phyloP scores from a whole-genome alignment of 2,329 filamentous ascomycete species.

The Cyanodermella asteris region DNA sequence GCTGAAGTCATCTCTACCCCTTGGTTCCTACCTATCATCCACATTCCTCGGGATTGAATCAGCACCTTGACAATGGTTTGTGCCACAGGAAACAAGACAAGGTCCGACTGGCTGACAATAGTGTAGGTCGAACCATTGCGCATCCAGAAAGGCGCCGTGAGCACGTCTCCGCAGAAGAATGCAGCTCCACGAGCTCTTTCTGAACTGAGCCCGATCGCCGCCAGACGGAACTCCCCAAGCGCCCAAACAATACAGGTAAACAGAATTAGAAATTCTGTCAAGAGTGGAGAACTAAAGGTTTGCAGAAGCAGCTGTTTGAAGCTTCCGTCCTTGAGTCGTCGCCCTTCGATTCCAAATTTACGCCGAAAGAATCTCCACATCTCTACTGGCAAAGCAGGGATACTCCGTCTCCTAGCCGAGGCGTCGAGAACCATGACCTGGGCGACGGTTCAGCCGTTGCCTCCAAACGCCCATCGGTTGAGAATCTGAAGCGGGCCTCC shows the following conservation, averaged over 20 bases:
- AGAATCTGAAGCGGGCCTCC: conserved; percentile 83
- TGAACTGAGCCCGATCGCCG: conserved; percentile 71
- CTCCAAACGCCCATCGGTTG: conserved; percentile 70
- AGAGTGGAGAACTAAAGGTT: conserved; percentile 10
- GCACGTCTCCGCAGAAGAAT: conserved; percentile 37
- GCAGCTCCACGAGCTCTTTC: conserved; percentile 50
- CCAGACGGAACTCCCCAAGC: conserved; percentile 77
- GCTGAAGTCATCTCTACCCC: no score
- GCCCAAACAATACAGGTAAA: conserved; percentile 56
- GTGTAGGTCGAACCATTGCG: conserved; percentile 13
- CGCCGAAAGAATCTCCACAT: conserved; percentile 48
- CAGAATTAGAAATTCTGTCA: conserved; percentile 33
- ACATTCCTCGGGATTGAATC: no score
- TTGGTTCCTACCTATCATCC: no score
- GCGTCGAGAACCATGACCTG: conserved; percentile 46
- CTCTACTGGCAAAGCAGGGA: conserved; percentile 72
- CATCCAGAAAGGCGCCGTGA: conserved; percentile 13
- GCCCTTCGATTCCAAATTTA: conserved; percentile 67
- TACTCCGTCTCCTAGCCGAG: conserved; percentile 42
- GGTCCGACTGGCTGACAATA: conserved; percentile 5
- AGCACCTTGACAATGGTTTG: conserved; percentile 3
- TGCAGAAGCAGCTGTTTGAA: conserved; percentile 44
- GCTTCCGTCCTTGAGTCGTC: conserved; percentile 65
- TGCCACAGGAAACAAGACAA: conserved; percentile 6
- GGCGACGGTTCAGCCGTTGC: conserved; percentile 45